These are phyloP conservation scores for Pyrenopolyporus hunteri DNA, from an alignment of 495 filamentous ascomycete species.

Conservation along the genomic window DNA sequence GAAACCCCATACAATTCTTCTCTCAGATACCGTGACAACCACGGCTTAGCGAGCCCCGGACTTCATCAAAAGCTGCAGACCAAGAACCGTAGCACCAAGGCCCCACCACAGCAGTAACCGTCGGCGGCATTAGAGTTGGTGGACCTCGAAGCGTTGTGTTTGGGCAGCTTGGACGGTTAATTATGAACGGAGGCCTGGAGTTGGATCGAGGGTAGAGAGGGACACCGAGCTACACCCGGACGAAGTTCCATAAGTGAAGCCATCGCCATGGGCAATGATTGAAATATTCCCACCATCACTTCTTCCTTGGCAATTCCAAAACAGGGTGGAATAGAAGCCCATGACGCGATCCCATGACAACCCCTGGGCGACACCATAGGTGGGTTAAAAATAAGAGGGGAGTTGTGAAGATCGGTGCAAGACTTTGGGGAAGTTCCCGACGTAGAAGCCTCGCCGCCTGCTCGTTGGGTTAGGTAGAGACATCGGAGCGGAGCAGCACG, in stretches of 20 bases:
- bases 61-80: conserved; percentile 35
- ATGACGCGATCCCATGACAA: conserved; percentile 29
- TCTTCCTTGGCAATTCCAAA: conserved; percentile 22
- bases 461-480: conserved; percentile 9
- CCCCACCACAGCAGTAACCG: conserved; percentile 33
- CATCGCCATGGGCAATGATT: conserved; percentile 18
- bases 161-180: conserved; percentile 40
- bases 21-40: conserved; percentile 33
- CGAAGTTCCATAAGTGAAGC: conserved; percentile 17
- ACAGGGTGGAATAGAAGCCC: conserved; percentile 13
- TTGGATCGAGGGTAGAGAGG: conserved; percentile 1
- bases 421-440: not conserved
- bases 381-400: conserved; percentile 15
- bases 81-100: conserved; percentile 34
- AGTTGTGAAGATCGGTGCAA: conserved; percentile 11
- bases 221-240: conserved; percentile 5
- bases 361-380: conserved; percentile 20
- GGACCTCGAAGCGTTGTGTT: conserved; percentile 26
- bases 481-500: conserved; percentile 27
- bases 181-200: conserved; percentile 19
- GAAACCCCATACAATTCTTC: conserved; percentile 14
- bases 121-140: conserved; percentile 29
- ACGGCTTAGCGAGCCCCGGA: conserved; percentile 36
- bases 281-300: conserved; percentile 16
- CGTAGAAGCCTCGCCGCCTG: conserved; percentile 6